phyloP scores from a whole-genome alignment of 225 moss, liverwort and hornwort genomes.

The Physcomitrellopsis africana region DNA sequence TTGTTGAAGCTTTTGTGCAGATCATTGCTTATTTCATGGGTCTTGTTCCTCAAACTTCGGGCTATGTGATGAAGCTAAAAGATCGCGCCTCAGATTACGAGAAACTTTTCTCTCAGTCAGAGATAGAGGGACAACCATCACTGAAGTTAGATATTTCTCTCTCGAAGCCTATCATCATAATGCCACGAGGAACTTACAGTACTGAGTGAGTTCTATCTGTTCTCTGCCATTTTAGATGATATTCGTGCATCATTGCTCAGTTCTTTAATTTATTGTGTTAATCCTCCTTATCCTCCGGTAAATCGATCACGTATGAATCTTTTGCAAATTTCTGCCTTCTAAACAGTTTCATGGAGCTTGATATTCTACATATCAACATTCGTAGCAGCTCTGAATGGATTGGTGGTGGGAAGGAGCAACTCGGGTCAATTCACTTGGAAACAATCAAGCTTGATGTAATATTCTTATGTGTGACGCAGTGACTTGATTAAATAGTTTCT shows the following conservation, averaged over 20 bases:
- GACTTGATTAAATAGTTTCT: slow-evolving; percentile 8
- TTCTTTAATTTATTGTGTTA: neutral
- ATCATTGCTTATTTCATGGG: slow-evolving; percentile 90
- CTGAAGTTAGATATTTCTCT: slow-evolving; percentile 81
- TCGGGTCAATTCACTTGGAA: slow-evolving; percentile 85
- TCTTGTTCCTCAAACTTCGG: slow-evolving; percentile 83
- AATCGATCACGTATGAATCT: neutral
- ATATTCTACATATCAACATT: slow-evolving; percentile 84
- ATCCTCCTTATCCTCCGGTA: slow-evolving; percentile 1
- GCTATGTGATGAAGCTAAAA: slow-evolving; percentile 88
- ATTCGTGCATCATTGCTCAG: neutral
- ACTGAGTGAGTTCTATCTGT: slow-evolving; percentile 59
- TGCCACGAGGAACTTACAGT: slow-evolving; percentile 93
- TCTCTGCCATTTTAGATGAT: slow-evolving; percentile 6
- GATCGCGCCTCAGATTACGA: slow-evolving; percentile 88
- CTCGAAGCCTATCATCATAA: slow-evolving; percentile 84
- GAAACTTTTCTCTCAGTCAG: slow-evolving; percentile 80
- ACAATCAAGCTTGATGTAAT: slow-evolving; percentile 81
- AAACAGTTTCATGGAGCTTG: slow-evolving; percentile 87
- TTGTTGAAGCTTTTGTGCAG: slow-evolving; percentile 46
- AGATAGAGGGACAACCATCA: slow-evolving; percentile 96
- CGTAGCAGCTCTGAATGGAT: slow-evolving; percentile 83
- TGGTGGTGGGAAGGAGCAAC: slow-evolving; percentile 79
- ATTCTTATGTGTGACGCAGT: neutral
- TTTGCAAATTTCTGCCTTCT: neutral